Percentiles rank a stretch among this genome's conserved stretches.
phyloP scores from a whole-genome alignment of 306 rosid species.

The Acmispon strigosus region DNA sequence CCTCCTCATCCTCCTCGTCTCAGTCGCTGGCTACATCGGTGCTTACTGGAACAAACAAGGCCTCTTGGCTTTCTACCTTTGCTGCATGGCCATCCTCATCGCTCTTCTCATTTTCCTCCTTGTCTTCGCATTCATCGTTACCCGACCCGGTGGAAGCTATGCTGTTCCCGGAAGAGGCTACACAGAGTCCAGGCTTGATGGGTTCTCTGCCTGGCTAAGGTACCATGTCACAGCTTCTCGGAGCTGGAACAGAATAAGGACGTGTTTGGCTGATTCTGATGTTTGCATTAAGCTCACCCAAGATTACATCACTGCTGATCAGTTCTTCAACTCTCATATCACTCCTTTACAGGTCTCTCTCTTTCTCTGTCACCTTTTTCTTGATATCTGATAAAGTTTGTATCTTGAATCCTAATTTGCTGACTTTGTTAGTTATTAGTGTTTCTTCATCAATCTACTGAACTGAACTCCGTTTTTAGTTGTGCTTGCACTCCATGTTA shows the following conservation, averaged over 20 bases:
- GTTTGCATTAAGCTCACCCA: slow-evolving; percentile 40
- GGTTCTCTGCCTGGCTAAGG: slow-evolving; percentile 63
- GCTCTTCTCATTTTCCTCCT: slow-evolving; percentile 46
- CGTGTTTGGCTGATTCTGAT: slow-evolving; percentile 61
- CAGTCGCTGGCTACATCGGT: slow-evolving; percentile 65
- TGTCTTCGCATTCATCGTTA: slow-evolving; percentile 58
- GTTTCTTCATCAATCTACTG: no score
- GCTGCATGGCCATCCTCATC: slow-evolving; percentile 65
- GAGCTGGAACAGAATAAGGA: slow-evolving; percentile 48
- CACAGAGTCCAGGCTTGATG: slow-evolving; percentile 55
- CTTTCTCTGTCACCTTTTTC: background rate
- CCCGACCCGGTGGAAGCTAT: slow-evolving; percentile 54
- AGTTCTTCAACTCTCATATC: slow-evolving; percentile 49
- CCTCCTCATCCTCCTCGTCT: slow-evolving; percentile 46
- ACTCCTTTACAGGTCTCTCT: slow-evolving; percentile 54
- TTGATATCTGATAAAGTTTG: background rate
- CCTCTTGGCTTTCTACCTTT: slow-evolving; percentile 61
- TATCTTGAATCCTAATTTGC: no score
- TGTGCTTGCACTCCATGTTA: no score
- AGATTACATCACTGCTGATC: slow-evolving; percentile 44
- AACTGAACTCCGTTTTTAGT: no score
- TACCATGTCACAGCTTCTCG: slow-evolving; percentile 37
- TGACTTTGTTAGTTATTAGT: no score
- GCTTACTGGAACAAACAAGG: slow-evolving; percentile 65
- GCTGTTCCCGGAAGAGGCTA: slow-evolving; percentile 41